Conservation (phyloP, 345 rosid species). For the Triadica sebifera region DNA sequence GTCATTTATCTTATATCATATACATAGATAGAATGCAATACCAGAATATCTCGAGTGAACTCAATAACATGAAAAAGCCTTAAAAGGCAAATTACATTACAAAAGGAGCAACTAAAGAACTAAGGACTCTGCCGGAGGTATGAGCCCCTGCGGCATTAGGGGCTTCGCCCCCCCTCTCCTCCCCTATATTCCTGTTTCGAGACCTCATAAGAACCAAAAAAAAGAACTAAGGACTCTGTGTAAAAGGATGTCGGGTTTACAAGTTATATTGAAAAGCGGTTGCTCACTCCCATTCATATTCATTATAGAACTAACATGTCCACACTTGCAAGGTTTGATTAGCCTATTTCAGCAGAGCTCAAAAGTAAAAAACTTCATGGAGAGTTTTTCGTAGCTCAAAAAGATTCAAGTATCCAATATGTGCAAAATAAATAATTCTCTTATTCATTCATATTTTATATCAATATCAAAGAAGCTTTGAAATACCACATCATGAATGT, state of each 20-base stretch:
- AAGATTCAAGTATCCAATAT: neutral
- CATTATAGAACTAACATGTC: neutral
- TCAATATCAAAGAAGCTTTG: neutral
- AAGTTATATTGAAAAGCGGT: neutral
- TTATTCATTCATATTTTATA: neutral
- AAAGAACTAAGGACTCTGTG: neutral
- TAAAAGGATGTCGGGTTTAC: neutral
- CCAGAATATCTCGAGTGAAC: neutral
- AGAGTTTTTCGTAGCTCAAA: neutral
- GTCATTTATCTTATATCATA: neutral
- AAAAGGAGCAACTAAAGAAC: neutral
- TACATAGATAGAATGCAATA: neutral
- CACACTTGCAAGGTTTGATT: neutral
- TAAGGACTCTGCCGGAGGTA: neutral
- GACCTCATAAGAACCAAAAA: too few species aligned
- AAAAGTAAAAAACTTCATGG: neutral
- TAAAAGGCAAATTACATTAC: neutral
- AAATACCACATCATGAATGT: neutral
- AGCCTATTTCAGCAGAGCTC: neutral
- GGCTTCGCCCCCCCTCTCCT: too few species aligned
- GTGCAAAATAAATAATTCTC: neutral
- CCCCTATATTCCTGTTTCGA: too few species aligned
- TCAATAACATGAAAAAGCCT: too few species aligned
- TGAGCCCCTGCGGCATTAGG: too few species aligned
- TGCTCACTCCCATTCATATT: neutral